These are phyloP conservation scores for Schwanniomyces occidentalis DNA, from an alignment of 805 yeast species.

Conservation along the genomic window DNA sequence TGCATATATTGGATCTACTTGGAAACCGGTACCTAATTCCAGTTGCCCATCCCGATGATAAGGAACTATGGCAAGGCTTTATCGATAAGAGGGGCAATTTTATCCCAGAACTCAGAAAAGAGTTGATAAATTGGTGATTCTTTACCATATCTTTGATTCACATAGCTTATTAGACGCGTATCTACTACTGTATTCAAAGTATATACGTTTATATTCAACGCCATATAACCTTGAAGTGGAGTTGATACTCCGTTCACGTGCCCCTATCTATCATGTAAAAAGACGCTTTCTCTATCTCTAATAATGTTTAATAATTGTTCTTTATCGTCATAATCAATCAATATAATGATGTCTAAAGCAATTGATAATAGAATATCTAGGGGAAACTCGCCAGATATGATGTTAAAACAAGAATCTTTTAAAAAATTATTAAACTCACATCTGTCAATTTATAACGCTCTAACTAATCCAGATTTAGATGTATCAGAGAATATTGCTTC, in stretches of 20 bases:
- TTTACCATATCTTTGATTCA: too few relatives aligned
- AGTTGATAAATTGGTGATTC: conserved; percentile 5
- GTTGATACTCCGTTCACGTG: too few relatives aligned
- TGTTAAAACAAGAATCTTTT: conserved; percentile 7
- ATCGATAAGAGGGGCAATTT: conserved; percentile 10
- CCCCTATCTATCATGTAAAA: too few relatives aligned
- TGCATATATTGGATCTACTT: conserved; percentile 11
- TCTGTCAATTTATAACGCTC: conserved; percentile 38
- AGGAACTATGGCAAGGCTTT: conserved; percentile 15
- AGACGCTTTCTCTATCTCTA: too few relatives aligned
- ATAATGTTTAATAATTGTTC: too few relatives aligned
- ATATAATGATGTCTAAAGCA: not conserved
- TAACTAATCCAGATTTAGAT: conserved; percentile 43
- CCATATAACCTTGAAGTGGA: too few relatives aligned
- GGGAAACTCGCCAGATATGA: conserved; percentile 2
- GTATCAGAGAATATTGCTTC: conserved; percentile 12
- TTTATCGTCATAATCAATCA: not conserved
- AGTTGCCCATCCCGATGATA: conserved; percentile 5
- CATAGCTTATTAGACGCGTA: too few relatives aligned
- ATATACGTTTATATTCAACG: too few relatives aligned
- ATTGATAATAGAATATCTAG: conserved; percentile 1
- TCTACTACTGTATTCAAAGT: too few relatives aligned
- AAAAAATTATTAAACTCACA: conserved; percentile 34
- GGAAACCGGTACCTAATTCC: conserved; percentile 8
- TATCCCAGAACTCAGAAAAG: conserved; percentile 7